phyloP scores from a whole-genome alignment of 305 asterid genomes.

The Caryopteris hybrid region DNA sequence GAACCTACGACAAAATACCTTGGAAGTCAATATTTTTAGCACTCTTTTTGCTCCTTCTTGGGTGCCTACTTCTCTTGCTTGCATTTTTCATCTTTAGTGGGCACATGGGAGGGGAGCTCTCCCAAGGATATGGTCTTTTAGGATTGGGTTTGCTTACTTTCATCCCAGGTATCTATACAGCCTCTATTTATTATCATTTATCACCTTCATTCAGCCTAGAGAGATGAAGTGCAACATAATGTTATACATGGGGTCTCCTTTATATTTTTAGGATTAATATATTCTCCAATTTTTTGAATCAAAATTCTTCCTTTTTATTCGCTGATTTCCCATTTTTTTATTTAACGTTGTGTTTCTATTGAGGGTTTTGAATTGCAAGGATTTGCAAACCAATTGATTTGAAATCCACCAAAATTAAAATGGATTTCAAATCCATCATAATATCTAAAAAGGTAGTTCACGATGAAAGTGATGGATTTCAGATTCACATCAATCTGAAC shows the following conservation, averaged over 20 bases:
- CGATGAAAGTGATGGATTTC: neutral
- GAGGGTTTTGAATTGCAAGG: too few relatives aligned
- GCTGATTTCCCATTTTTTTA: neutral
- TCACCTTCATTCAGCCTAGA: neutral
- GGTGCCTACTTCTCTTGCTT: constrained; percentile 71
- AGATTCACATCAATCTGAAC: neutral
- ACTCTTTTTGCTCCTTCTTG: constrained; percentile 69
- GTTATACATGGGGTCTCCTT: constrained; percentile 1
- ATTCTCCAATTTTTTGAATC: neutral
- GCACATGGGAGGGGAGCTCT: constrained; percentile 83
- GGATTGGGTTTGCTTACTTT: constrained; percentile 79
- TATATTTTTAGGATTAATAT: neutral
- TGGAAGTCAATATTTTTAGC: constrained; percentile 92
- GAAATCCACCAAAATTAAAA: too few relatives aligned
- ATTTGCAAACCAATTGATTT: too few relatives aligned
- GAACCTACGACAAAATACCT: constrained; percentile 56
- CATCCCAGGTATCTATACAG: constrained; percentile 59
- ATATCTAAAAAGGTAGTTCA: too few relatives aligned
- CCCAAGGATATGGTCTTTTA: constrained; percentile 87
- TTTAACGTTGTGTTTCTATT: too few relatives aligned
- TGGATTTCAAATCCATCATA: too few relatives aligned
- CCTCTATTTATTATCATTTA: neutral
- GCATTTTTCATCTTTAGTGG: constrained; percentile 78
- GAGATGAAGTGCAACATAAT: neutral
- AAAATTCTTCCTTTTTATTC: neutral